These are phyloP conservation scores for Mycosarcoma mackinlayi DNA, from an alignment of 1,284 basidiomycete genomes.

Conservation along the genomic window DNA sequence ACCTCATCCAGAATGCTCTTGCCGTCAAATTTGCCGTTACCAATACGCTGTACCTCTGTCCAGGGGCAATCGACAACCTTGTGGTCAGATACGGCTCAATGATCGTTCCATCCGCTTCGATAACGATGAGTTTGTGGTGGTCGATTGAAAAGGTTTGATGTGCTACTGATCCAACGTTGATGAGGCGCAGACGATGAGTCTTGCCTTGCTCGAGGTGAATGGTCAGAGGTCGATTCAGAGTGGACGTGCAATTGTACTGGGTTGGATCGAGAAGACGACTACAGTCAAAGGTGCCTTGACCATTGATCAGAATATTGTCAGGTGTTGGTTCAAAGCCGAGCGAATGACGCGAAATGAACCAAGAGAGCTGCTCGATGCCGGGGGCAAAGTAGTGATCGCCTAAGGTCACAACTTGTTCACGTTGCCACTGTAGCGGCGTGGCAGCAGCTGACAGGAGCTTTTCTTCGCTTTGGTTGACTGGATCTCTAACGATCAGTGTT, in stretches of 20 bases:
- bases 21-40: conserved; percentile 38
- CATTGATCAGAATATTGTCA: conserved; percentile 72
- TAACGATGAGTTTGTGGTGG: conserved; percentile 70
- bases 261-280: conserved; percentile 46
- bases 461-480: conserved; percentile 36
- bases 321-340: conserved; percentile 63
- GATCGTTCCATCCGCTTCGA: conserved; percentile 71
- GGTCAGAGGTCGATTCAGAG: conserved; percentile 1
- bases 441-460: neutral
- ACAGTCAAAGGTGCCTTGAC: conserved; percentile 69
- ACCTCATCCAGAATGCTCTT: conserved; percentile 32
- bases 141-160: conserved; percentile 69
- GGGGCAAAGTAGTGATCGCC: conserved; percentile 43
- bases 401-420: conserved; percentile 38
- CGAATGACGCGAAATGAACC: conserved; percentile 34
- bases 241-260: conserved; percentile 2
- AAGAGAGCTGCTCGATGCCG: conserved; percentile 16
- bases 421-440: conserved; percentile 36
- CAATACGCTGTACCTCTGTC: conserved; percentile 72
- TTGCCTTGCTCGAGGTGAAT: conserved; percentile 55
- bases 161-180: conserved; percentile 56
- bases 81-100: conserved; percentile 69
- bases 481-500: conserved; percentile 60
- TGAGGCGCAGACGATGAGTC: conserved; percentile 73
- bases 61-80: conserved; percentile 69